Percentiles rank a stretch among this genome's conserved stretches.
These are phyloP conservation scores for Carnegiea gigantea DNA, from an alignment of 179 eudicot genomes.

Conservation along the genomic window DNA sequence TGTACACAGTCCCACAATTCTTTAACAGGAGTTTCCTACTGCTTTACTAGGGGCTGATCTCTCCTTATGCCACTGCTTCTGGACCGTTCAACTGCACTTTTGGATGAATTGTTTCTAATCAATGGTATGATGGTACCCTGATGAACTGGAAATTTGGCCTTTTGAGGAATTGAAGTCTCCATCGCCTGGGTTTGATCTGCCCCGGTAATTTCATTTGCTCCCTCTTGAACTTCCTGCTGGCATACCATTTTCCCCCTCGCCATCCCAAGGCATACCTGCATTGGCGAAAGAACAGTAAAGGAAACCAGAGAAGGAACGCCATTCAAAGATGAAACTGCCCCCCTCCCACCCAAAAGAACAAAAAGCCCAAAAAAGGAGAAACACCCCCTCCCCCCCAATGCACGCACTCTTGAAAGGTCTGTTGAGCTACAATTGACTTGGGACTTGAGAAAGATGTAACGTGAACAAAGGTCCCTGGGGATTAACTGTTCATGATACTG, in stretches of 20 bases:
- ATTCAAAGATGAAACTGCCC: not conserved
- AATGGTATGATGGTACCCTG: constrained; percentile 55
- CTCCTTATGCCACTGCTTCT: constrained; percentile 38
- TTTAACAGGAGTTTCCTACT: constrained; percentile 15
- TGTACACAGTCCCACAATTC: not conserved
- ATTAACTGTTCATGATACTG: too few relatives aligned
- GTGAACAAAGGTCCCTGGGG: too few relatives aligned
- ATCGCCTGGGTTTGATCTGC: constrained; percentile 68
- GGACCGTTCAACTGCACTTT: constrained; percentile 40
- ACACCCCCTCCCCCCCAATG: too few relatives aligned
- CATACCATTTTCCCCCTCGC: constrained; percentile 92
- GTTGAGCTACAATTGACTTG: too few relatives aligned
- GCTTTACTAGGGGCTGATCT: constrained; percentile 35
- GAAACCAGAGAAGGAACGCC: not conserved
- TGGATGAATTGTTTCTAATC: constrained; percentile 38
- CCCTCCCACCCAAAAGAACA: too few relatives aligned
- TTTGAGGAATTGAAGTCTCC: constrained; percentile 59
- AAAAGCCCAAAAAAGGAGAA: too few relatives aligned
- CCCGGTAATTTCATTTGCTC: constrained; percentile 87
- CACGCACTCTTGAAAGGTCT: too few relatives aligned
- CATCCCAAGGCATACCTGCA: constrained; percentile 85
- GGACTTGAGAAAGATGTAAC: too few relatives aligned
- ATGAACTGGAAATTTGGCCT: constrained; percentile 44
- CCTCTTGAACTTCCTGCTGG: constrained; percentile 63
- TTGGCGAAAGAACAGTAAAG: not conserved